phyloP scores from a whole-genome alignment of 495 filamentous ascomycete species.

The Hypoxylon crocopeplum region DNA sequence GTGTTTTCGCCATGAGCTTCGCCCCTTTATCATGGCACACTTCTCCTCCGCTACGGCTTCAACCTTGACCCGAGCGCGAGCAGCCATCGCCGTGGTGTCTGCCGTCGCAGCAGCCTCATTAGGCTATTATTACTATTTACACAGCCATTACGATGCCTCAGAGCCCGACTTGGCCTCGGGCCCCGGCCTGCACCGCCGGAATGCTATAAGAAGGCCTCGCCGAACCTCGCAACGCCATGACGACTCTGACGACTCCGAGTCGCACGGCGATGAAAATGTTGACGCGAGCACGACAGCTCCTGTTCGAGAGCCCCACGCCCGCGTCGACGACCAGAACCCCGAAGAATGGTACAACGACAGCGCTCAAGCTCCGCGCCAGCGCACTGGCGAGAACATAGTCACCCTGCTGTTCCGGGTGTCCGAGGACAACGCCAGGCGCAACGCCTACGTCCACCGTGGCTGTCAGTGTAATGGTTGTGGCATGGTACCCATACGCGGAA shows the following conservation, averaged over 20 bases:
- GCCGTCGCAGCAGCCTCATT: conserved; percentile 44
- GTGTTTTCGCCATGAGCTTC: conserved; percentile 40
- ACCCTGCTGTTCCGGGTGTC: conserved; percentile 79
- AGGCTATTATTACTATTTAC: conserved; percentile 49
- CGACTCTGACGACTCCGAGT: conserved; percentile 47
- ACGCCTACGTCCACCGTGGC: conserved; percentile 93
- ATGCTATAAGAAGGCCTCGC: conserved; percentile 60
- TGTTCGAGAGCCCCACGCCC: neutral
- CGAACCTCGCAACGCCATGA: conserved; percentile 41
- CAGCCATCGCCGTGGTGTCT: conserved; percentile 48
- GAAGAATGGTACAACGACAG: conserved; percentile 61
- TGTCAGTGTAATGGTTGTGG: conserved; percentile 90
- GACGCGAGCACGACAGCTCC: conserved; percentile 36
- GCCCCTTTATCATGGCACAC: conserved; percentile 35
- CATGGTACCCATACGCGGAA: conserved; percentile 84
- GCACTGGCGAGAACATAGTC: conserved; percentile 76
- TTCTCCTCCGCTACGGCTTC: conserved; percentile 46
- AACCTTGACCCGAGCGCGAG: conserved; percentile 51
- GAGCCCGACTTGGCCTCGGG: conserved; percentile 29
- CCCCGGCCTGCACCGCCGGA: conserved; percentile 61
- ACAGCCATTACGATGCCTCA: conserved; percentile 13
- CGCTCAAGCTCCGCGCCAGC: conserved; percentile 52
- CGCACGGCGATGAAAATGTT: conserved; percentile 55
- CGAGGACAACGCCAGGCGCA: conserved; percentile 78
- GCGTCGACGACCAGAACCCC: conserved; percentile 64